Percentiles rank a stretch among this genome's conserved stretches.
These are phyloP conservation scores for Pholiota conissans DNA, from an alignment of 768 basidiomycete genomes.

Conservation along the genomic window DNA sequence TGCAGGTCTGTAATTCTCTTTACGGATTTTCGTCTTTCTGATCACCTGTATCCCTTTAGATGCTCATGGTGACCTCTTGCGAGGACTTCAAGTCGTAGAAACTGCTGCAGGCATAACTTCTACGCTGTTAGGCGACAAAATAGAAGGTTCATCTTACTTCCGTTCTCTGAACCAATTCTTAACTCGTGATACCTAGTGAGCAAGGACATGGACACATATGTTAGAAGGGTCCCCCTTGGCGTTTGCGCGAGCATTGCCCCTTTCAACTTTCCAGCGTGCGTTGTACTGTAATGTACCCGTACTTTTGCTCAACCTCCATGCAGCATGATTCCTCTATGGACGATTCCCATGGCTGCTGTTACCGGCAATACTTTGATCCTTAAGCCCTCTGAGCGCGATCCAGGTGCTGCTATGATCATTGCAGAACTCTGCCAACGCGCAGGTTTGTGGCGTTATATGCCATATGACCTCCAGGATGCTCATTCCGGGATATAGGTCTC, in stretches of 20 bases:
- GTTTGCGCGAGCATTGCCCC: slow-evolving; percentile 87
- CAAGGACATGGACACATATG: slow-evolving; percentile 96
- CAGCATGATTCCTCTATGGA: slow-evolving; percentile 97
- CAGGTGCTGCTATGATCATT: slow-evolving; percentile 97
- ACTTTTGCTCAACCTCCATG: background rate
- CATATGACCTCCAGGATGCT: background rate
- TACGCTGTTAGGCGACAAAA: slow-evolving; percentile 84
- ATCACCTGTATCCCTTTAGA: slow-evolving; percentile 46
- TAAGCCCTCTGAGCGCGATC: slow-evolving; percentile 96
- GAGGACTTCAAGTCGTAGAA: slow-evolving; percentile 89
- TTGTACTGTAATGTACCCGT: slow-evolving; percentile 11
- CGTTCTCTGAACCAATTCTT: background rate
- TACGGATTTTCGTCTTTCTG: background rate
- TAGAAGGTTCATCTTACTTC: slow-evolving; percentile 68
- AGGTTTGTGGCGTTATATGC: slow-evolving; percentile 36
- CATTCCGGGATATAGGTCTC: slow-evolving; percentile 44
- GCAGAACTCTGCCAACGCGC: slow-evolving; percentile 92
- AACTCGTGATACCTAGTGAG: slow-evolving; percentile 53
- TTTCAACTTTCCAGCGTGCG: slow-evolving; percentile 89
- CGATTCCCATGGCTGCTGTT: slow-evolving; percentile 84
- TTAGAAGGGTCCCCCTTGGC: slow-evolving; percentile 81
- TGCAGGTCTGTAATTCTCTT: slow-evolving; percentile 49
- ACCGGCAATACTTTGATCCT: slow-evolving; percentile 94
- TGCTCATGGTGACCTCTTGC: slow-evolving; percentile 92
- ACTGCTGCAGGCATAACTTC: slow-evolving; percentile 80